Conservation (phyloP, 1,284 basidiomycete species). For the Earliella scabrosa region DNA sequence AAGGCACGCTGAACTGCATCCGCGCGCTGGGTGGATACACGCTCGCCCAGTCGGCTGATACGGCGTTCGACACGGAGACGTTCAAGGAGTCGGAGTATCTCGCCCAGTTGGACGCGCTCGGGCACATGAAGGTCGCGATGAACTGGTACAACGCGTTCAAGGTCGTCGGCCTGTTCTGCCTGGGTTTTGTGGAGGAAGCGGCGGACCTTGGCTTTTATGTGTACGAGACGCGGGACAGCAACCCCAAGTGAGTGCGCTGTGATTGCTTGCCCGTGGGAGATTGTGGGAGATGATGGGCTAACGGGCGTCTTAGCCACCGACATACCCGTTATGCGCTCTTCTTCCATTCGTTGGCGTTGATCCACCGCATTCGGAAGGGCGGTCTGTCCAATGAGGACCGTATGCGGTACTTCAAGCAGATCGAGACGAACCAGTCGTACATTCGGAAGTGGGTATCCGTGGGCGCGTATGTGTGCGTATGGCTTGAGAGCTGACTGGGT, state of each 20-base stretch:
- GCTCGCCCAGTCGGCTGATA: conserved; percentile 47
- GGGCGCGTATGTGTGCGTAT: not conserved
- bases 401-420: conserved; percentile 54
- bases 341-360: conserved; percentile 68
- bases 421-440: conserved; percentile 61
- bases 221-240: conserved; percentile 56
- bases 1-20: conserved; percentile 60
- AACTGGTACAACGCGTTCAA: conserved; percentile 75
- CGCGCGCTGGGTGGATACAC: conserved; percentile 67
- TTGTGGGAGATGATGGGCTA: conserved; percentile 3
- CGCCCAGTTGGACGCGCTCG: conserved; percentile 45
- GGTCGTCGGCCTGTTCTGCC: conserved; percentile 64
- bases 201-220: conserved; percentile 64
- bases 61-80: conserved; percentile 60
- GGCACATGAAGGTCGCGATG: conserved; percentile 53
- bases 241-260: conserved; percentile 57
- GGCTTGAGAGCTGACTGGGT: not conserved
- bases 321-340: conserved; percentile 69
- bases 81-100: conserved; percentile 64
- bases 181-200: conserved; percentile 61
- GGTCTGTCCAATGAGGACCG: conserved; percentile 42
- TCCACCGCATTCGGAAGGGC: conserved; percentile 56
- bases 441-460: conserved; percentile 60
- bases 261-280: not conserved
- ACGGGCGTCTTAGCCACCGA: conserved; percentile 56